These are phyloP conservation scores for Tulasnella sp. DNA, from an alignment of 768 basidiomycete species.

Conservation along the genomic window DNA sequence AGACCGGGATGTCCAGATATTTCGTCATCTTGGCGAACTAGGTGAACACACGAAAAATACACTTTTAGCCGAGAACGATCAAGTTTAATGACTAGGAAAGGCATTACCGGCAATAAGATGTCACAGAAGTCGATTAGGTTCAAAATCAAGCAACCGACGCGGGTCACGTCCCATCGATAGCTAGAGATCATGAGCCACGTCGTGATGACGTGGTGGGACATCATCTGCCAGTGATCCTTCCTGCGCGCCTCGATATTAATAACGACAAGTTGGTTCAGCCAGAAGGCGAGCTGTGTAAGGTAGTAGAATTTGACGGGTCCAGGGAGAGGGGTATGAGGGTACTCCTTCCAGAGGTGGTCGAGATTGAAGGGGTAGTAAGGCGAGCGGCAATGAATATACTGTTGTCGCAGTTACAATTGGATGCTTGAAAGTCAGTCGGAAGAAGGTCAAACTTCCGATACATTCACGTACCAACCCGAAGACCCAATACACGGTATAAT, in stretches of 20 bases:
- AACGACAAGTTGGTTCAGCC: conserved; percentile 82
- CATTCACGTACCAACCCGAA: conserved; percentile 74
- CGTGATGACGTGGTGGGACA: conserved; percentile 89
- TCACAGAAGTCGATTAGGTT: conserved; percentile 92
- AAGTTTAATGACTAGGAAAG: background rate
- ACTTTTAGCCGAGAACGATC: background rate
- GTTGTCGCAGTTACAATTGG: too few relatives aligned
- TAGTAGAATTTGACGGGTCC: conserved; percentile 83
- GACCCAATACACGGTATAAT: conserved; percentile 64
- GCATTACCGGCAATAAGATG: conserved; percentile 75
- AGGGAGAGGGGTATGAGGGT: conserved; percentile 76
- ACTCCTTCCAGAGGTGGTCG: conserved; percentile 59
- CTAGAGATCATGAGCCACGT: conserved; percentile 63
- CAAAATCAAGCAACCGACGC: conserved; percentile 83
- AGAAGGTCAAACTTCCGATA: background rate
- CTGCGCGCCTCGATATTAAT: conserved; percentile 86
- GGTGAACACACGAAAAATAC: background rate
- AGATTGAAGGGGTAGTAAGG: conserved; percentile 58
- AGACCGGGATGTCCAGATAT: conserved; percentile 54
- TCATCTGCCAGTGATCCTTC: conserved; percentile 94
- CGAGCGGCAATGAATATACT: conserved; percentile 74
- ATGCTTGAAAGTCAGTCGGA: background rate
- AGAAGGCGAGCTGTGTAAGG: conserved; percentile 75
- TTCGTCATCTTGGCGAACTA: conserved; percentile 90
- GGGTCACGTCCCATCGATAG: conserved; percentile 76